Evolutionary conservation across 306 rosid genomes (phyloP).

Genomic region (Potentilla sterilis): DNA sequence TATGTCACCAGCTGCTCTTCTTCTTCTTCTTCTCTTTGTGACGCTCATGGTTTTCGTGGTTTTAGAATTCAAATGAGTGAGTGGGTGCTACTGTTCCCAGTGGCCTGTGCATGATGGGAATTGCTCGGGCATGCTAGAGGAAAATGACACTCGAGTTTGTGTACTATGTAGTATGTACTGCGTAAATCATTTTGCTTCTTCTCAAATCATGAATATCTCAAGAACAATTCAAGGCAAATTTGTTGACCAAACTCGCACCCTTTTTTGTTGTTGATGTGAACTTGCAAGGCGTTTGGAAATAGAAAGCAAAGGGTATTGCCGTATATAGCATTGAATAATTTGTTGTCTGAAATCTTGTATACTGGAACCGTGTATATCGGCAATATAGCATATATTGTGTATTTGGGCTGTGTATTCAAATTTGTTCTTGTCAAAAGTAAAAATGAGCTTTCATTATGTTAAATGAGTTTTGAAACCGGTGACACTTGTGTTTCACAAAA

Average conservation of each 20-base stretch:
- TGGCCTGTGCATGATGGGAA: background rate
- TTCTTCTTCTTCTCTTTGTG: background rate
- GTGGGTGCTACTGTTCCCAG: background rate
- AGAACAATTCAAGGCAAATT: background rate
- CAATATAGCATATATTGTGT: too few relatives aligned
- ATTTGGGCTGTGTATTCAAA: too few relatives aligned
- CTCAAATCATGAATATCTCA: background rate
- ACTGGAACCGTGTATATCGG: too few relatives aligned
- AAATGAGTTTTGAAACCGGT: too few relatives aligned
- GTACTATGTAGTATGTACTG: background rate
- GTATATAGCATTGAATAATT: background rate
- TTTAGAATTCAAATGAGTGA: background rate
- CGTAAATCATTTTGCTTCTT: background rate
- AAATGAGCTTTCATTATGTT: too few relatives aligned
- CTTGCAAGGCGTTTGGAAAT: background rate
- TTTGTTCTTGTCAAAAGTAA: too few relatives aligned
- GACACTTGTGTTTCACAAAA: too few relatives aligned
- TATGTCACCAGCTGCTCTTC: background rate
- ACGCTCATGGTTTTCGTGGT: background rate
- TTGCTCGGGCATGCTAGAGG: slow-evolving; percentile 3
- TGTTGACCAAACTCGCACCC: background rate
- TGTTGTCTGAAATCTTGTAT: background rate
- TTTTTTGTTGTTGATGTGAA: background rate
- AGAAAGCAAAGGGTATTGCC: background rate
- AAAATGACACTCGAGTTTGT: background rate